Conservation (phyloP, 805 yeast genomes). For the Cyberlindnera nakhonratchasimensis region DNA sequence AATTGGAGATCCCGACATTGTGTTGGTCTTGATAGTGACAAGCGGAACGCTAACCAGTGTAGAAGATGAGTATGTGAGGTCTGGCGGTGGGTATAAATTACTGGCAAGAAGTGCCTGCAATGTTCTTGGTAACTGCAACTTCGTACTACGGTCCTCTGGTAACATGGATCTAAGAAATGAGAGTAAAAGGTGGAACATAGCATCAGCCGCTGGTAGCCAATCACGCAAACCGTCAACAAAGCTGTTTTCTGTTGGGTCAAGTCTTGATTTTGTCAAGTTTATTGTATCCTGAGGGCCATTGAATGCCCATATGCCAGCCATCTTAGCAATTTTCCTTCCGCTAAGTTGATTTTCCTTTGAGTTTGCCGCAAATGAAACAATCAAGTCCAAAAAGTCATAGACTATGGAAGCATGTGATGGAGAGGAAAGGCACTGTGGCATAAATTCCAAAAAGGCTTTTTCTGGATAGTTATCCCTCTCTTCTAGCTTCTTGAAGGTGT, state of each 20-base stretch:
- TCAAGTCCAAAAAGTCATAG: constrained; percentile 78
- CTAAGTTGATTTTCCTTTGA: constrained; percentile 74
- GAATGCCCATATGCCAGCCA: constrained; percentile 91
- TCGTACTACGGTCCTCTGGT: constrained; percentile 55
- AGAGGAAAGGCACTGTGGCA: constrained; percentile 80
- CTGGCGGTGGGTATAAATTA: constrained; percentile 73
- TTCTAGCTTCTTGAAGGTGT: constrained; percentile 64
- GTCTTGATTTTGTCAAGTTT: constrained; percentile 25
- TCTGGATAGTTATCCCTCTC: constrained; percentile 62
- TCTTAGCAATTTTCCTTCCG: constrained; percentile 73
- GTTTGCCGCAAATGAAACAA: constrained; percentile 74
- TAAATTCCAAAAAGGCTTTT: constrained; percentile 70
- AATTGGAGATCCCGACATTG: constrained; percentile 43
- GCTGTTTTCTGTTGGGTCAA: constrained; percentile 28
- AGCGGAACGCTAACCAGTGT: constrained; percentile 56
- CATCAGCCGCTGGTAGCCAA: constrained; percentile 83
- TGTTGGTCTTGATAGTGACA: constrained; percentile 45
- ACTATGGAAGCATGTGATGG: constrained; percentile 89
- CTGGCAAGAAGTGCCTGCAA: constrained; percentile 62
- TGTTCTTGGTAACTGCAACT: constrained; percentile 58
- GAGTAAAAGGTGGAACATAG: constrained; percentile 74
- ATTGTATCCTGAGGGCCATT: constrained; percentile 35
- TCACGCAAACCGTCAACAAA: constrained; percentile 69
- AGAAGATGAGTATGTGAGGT: constrained; percentile 32
- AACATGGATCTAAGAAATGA: constrained; percentile 78